Conservation (phyloP, 345 rosid species). For the Hypericum perforatum region DNA sequence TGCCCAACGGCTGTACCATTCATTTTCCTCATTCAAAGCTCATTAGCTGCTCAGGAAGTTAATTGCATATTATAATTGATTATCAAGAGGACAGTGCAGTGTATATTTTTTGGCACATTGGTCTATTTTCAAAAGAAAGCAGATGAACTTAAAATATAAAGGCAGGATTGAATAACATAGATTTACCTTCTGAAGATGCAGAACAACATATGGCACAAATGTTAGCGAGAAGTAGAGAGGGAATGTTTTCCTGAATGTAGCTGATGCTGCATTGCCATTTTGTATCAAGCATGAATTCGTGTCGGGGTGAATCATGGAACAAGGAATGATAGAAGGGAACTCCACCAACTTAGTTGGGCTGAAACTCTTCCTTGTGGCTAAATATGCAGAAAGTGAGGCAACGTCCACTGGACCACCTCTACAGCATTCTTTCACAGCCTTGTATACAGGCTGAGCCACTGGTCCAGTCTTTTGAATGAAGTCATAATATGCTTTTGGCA, state of each 20-base stretch:
- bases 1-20: too few relatives aligned
- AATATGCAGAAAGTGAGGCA: conserved; percentile 57
- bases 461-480: conserved; percentile 99
- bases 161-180: conserved; percentile 6
- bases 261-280: conserved; percentile 76
- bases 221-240: conserved; percentile 97
- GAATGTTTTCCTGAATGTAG: conserved; percentile 92
- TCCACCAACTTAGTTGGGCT: conserved; percentile 54
- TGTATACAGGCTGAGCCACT: conserved; percentile 75
- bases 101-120: too few relatives aligned
- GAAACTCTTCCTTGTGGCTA: conserved; percentile 38
- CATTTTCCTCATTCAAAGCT: too few relatives aligned
- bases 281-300: conserved; percentile 70
- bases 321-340: conserved; percentile 77
- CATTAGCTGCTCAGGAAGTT: too few relatives aligned
- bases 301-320: conserved; percentile 83
- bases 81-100: too few relatives aligned
- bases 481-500: conserved; percentile 89
- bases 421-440: conserved; percentile 86
- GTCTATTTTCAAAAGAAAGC: background rate
- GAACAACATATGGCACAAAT: conserved; percentile 91
- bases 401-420: conserved; percentile 80
- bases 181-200: conserved; percentile 79
- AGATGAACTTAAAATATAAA: conserved; percentile 3
- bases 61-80: too few relatives aligned